Percentiles rank a stretch among this genome's conserved stretches.
phyloP scores from a whole-genome alignment of 306 rosid genomes.

The Hippophae rhamnoides region DNA sequence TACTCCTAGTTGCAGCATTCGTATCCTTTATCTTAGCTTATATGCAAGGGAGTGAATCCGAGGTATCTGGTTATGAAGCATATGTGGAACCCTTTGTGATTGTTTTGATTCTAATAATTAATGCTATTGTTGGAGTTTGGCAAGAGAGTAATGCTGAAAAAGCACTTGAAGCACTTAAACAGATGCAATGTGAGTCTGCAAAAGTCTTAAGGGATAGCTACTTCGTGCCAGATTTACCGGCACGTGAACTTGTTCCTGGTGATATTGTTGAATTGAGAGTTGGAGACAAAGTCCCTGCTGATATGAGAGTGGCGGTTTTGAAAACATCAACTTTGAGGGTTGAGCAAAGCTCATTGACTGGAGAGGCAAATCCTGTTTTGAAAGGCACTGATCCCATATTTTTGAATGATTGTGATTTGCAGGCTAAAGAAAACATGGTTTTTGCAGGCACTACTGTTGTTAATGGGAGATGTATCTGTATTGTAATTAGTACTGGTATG shows the following conservation, averaged over 20 bases:
- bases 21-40: conserved; percentile 63
- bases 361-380: conserved; percentile 77
- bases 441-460: conserved; percentile 84
- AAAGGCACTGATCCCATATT: conserved; percentile 53
- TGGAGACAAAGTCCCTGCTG: conserved; percentile 90
- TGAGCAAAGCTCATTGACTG: conserved; percentile 84
- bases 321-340: conserved; percentile 64
- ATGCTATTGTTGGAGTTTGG: conserved; percentile 88
- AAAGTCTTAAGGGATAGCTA: conserved; percentile 60
- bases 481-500: conserved; percentile 66
- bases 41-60: conserved; percentile 42
- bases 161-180: conserved; percentile 83
- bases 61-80: conserved; percentile 63
- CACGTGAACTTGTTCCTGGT: conserved; percentile 79
- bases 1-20: conserved; percentile 69
- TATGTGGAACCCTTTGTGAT: conserved; percentile 82
- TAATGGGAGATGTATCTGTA: conserved; percentile 63
- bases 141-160: conserved; percentile 84
- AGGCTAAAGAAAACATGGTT: conserved; percentile 79
- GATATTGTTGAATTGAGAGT: conserved; percentile 69
- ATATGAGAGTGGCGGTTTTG: conserved; percentile 67
- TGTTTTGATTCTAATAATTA: conserved; percentile 60
- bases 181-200: conserved; percentile 71
- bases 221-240: conserved; percentile 64
- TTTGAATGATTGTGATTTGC: conserved; percentile 65